Base-by-base conservation (phyloP, 169 alveolate genomes). In the Eimeria falciformis region DNA sequence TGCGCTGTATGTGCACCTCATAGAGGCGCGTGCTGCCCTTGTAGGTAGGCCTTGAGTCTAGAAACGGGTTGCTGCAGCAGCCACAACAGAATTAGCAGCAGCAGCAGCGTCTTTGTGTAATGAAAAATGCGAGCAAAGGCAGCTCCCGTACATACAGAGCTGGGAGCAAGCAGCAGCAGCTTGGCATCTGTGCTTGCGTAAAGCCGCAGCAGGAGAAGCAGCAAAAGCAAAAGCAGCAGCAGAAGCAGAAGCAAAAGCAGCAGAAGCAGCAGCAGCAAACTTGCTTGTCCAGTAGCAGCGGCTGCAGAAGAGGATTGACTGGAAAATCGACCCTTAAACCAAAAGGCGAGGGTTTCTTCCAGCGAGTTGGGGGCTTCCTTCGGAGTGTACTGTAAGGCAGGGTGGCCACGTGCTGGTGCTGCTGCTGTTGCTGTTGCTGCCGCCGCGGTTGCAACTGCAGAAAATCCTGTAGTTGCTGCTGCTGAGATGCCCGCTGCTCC, bases 1-100 rank as follows among this genome's bases (percentile, higher is more conserved):
- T 77, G 17, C 86, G 66, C 86, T 77, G 86, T 77, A 77, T 50
- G 27, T 77, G 86, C 69, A 77, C 86, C 25, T 77, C 86, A 45
- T 77, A 77, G 46, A 77, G 69, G 69, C 46, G 37, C 45, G 86
- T 77, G 86, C 86, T 77, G 68, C 86, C 86, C 27, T 77, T 77
- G 47, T 77, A 77, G 23, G 86, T 77, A 37, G 86, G 86, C 25
- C 86, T 65, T 5, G 86, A 77, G 86, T 77, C 86, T 21, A 77
- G 86, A 46, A 77, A 77, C 23, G 86, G 86, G 11, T 77, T 77
- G 5, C 86, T 77, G 86, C 45, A 71, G 50, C 83, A 71, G 40
- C 62, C n/a, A 17, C 29, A 50, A 11, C 86, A 75, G 66, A 12
- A 75, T 6, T 1, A 33, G 25, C 58, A 71, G 82, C 82, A 29